phyloP scores from a whole-genome alignment of 345 rosid genomes.

The Eucalyptus cladocalyx region DNA sequence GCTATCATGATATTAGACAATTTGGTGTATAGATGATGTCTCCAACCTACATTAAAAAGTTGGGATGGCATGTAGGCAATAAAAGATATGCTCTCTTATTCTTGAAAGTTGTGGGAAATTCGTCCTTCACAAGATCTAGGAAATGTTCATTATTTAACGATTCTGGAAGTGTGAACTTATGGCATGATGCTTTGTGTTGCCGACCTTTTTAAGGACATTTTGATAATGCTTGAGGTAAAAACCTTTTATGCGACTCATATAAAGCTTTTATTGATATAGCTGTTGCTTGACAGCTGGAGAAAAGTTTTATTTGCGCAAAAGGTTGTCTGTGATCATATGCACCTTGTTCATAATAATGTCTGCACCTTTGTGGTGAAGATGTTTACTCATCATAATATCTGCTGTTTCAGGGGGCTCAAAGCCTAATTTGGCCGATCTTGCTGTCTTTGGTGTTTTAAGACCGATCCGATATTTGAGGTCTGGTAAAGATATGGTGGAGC shows the following conservation, averaged over 20 bases:
- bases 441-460: constrained; percentile 54
- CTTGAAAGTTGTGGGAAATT: background rate
- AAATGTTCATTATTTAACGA: background rate
- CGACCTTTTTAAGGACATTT: background rate
- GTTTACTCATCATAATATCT: background rate
- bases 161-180: background rate
- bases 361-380: background rate
- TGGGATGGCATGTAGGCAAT: background rate
- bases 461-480: constrained; percentile 51
- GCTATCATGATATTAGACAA: background rate
- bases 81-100: background rate
- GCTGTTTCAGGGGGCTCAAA: constrained; percentile 33
- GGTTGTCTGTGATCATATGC: background rate
- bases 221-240: background rate
- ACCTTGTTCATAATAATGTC: background rate
- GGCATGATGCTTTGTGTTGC: background rate
- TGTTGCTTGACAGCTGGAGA: background rate
- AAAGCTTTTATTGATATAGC: background rate
- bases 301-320: background rate
- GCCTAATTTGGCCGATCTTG: constrained; percentile 62
- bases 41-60: background rate
- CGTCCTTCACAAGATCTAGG: background rate
- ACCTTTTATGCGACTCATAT: background rate
- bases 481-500: constrained; percentile 66
- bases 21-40: background rate